Percentiles rank a stretch among this genome's conserved stretches.
These are phyloP conservation scores for Pisolithus thermaeus DNA, from an alignment of 1,284 basidiomycete species.

Conservation along the genomic window DNA sequence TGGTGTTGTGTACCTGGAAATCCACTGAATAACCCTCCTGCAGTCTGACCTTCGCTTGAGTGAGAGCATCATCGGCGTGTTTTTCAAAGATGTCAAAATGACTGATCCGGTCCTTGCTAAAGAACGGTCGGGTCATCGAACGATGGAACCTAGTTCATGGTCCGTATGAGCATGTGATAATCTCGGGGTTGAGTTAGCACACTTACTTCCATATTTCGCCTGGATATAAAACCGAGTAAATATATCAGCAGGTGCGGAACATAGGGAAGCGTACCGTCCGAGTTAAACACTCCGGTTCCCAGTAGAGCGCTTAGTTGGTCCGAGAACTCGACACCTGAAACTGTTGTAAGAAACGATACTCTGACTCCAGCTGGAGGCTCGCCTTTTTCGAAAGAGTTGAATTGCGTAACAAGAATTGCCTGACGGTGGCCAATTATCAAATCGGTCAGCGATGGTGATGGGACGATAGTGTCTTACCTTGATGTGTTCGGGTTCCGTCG, in stretches of 20 bases:
- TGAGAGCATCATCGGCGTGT: conserved; percentile 37
- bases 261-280: conserved; percentile 46
- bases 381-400: no score
- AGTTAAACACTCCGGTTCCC: conserved; percentile 58
- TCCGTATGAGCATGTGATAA: background rate
- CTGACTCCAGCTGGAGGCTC: no score
- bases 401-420: no score
- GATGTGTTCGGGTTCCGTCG: no score
- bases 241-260: no score
- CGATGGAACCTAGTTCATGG: conserved; percentile 44
- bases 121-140: conserved; percentile 53
- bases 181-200: background rate
- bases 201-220: conserved; percentile 51
- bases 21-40: conserved; percentile 42
- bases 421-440: no score
- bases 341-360: no score
- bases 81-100: conserved; percentile 52
- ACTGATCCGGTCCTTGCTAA: conserved; percentile 44
- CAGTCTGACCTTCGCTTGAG: conserved; percentile 36
- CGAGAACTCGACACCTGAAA: no score
- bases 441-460: no score
- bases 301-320: no score
- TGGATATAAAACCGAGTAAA: conserved; percentile 12
- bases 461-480: no score
- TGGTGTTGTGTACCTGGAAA: conserved; percentile 23